Percentiles rank a stretch among this genome's conserved stretches.
Conservation (phyloP, 352 stramenopile species). For the Aphanomyces cochlioides region DNA sequence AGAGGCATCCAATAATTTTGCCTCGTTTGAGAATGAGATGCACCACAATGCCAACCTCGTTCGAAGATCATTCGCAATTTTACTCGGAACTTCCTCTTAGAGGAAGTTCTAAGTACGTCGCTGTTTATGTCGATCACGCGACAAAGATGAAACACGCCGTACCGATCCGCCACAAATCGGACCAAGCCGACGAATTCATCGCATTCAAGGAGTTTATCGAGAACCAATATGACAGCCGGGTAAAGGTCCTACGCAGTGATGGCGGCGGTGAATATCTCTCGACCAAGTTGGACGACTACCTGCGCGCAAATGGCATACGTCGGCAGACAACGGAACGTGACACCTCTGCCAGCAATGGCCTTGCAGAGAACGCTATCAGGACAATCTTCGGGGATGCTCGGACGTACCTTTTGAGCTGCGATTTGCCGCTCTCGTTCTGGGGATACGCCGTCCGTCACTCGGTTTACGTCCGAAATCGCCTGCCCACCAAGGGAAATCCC, state of each 20-base stretch:
- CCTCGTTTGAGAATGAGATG: too few species aligned
- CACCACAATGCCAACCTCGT: too few species aligned
- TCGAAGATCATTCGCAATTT: too few species aligned
- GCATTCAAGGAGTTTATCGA: background rate
- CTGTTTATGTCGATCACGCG: background rate
- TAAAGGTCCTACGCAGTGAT: background rate
- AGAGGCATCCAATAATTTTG: too few species aligned
- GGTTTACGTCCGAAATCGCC: background rate
- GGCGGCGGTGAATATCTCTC: background rate
- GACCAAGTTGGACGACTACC: background rate
- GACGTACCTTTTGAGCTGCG: conserved; percentile 2
- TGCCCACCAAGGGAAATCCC: background rate
- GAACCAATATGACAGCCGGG: background rate
- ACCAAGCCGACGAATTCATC: background rate
- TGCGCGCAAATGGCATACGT: background rate
- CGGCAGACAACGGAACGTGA: background rate
- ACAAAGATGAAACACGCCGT: background rate
- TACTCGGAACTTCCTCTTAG: too few species aligned
- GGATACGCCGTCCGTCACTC: background rate
- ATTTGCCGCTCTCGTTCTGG: background rate
- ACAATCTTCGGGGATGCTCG: background rate
- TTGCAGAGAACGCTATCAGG: background rate
- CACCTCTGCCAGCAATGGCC: background rate
- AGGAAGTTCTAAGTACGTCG: too few species aligned
- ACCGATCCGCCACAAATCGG: background rate